Percentiles rank a stretch among this genome's conserved stretches.
Evolutionary conservation across 2,329 filamentous ascomycete genomes (phyloP).

Genomic region (Fusarium drepaniforme): DNA sequence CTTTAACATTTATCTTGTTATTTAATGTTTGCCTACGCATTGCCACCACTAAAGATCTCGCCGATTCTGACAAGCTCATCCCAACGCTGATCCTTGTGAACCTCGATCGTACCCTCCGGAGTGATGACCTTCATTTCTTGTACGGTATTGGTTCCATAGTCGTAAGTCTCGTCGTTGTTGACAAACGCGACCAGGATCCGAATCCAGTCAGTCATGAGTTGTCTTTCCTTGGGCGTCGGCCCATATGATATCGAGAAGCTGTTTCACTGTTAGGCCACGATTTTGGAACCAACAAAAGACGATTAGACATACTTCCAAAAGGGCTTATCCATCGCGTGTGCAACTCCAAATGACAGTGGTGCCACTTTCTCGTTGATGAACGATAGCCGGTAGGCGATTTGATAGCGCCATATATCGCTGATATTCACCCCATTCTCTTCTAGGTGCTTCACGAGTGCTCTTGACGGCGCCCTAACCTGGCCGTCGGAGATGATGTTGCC

Average conservation of each 20-base stretch:
- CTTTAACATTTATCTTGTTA: not conserved
- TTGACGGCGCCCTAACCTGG: constrained; percentile 53
- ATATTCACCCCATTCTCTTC: constrained; percentile 48
- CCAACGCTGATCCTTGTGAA: constrained; percentile 52
- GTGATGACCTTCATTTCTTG: constrained; percentile 54
- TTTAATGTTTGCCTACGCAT: not conserved
- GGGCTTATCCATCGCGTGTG: constrained; percentile 56
- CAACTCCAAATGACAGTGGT: constrained; percentile 49
- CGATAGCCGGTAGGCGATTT: constrained; percentile 55
- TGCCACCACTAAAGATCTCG: constrained; percentile 4
- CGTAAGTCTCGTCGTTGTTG: constrained; percentile 43
- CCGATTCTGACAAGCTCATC: constrained; percentile 41
- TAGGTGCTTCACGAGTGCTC: constrained; percentile 49
- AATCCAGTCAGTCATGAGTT: constrained; percentile 55
- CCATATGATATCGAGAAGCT: constrained; percentile 55
- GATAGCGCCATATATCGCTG: constrained; percentile 55
- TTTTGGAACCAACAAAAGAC: not conserved
- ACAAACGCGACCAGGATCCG: constrained; percentile 53
- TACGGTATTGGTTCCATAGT: constrained; percentile 49
- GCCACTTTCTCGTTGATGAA: constrained; percentile 56
- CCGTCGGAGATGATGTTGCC: constrained; percentile 53
- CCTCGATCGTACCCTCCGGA: constrained; percentile 47
- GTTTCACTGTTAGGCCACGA: not conserved
- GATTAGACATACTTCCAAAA: constrained; percentile 55
- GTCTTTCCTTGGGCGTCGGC: constrained; percentile 48